Base-by-base conservation (phyloP, 2,329 filamentous ascomycete species). In the Paracorniculantispora psalliotae region DNA sequence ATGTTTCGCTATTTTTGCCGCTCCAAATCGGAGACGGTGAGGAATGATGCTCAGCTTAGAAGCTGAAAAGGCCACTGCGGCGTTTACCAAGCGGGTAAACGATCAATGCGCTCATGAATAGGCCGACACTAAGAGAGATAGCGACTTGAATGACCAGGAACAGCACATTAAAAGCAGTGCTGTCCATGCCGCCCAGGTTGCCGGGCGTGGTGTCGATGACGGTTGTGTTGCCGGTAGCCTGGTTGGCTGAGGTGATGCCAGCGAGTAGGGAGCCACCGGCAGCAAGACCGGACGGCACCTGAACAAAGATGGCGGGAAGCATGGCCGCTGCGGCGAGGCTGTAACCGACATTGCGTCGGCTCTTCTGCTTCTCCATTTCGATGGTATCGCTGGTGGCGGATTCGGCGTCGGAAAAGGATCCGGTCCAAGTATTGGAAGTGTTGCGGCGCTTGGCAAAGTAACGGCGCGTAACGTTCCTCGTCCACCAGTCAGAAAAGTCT, bases 291-390 rank as follows among this genome's bases (percentile, higher is more conserved):
- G 81, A 83, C 0, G 84, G 84, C 26, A 87, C 84, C 63, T 86
- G 84, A 2, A 87, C 82, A 63, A 96, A 96, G 63, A 96, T 96
- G 5, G 89, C 92, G 0, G 92, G 92, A 10, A 96, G 76, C 79
- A 96, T 90, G 1, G 90, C 88, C 0, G 91, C 90, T 0, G 91
- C 91, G 0, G 92, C 92, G 2, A 96, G 82, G 1, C 89, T 89
- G 69, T 92, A 91, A 13, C 88, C 85, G 6, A 85, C 74, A 7
- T 77, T 73, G 7, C 79, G 71, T n/a, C 73, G 67, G 62, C 72
- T 67, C 60, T 68, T 48, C 52, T 63, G 64, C 19, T 66, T 61
- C 43, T 65, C 67, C 51, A 68, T 65, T 13, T 61, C 62, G 4
- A 63, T 60, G 25, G 65, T 33, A 0, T 66, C 63, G 1, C 37